These are phyloP conservation scores for Diaporthe citri DNA, from an alignment of 2,329 filamentous ascomycete genomes.

Conservation along the genomic window DNA sequence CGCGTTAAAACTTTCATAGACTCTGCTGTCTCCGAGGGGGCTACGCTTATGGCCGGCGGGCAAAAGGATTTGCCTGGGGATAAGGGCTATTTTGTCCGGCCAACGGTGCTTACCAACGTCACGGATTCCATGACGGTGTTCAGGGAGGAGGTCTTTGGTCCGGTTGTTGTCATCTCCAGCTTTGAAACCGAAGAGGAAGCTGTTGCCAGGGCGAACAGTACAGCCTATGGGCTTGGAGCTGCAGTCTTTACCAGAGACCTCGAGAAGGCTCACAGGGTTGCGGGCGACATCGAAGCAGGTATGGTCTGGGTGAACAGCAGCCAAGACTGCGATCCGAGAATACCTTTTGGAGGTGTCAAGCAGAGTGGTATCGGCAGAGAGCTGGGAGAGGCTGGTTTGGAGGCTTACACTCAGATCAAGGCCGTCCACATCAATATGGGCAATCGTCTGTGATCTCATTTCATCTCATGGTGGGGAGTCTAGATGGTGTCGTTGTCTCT, in stretches of 20 bases:
- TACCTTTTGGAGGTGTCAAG: conserved; percentile 60
- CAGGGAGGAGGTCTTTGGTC: conserved; percentile 53
- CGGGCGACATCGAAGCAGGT: conserved; percentile 68
- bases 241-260: conserved; percentile 71
- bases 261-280: conserved; percentile 56
- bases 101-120: conserved; percentile 52
- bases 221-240: conserved; percentile 68
- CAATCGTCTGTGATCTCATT: not conserved
- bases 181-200: conserved; percentile 55
- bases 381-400: conserved; percentile 52
- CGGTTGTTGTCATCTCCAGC: conserved; percentile 50
- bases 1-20: conserved; percentile 76
- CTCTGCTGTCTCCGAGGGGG: conserved; percentile 73
- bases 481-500: no score
- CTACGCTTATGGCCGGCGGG: conserved; percentile 72
- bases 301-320: conserved; percentile 63
- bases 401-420: conserved; percentile 52
- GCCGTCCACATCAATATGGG: conserved; percentile 53
- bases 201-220: conserved; percentile 55
- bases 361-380: conserved; percentile 54
- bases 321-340: conserved; percentile 61
- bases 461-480: not conserved
- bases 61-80: conserved; percentile 66
- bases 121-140: conserved; percentile 52
- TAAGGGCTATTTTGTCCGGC: conserved; percentile 52